Conservation (phyloP, 257 asterid genomes). For the Salvia rosmarinus region DNA sequence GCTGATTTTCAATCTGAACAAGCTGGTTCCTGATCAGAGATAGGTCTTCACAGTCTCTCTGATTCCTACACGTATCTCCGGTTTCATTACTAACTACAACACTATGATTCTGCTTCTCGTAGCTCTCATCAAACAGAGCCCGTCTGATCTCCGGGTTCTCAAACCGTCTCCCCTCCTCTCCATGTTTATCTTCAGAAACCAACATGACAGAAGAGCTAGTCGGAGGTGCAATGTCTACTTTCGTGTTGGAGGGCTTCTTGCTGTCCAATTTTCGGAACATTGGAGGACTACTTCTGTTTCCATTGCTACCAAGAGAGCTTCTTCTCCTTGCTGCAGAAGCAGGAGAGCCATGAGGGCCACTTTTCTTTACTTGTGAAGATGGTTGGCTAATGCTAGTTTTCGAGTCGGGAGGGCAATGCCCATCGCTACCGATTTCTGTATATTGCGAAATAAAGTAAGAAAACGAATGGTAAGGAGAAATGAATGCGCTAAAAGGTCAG, state of each 20-base stretch:
- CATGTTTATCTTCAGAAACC: constrained; percentile 40
- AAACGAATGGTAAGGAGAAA: no score
- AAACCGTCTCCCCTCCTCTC: constrained; percentile 34
- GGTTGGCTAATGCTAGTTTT: constrained; percentile 39
- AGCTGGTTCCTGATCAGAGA: constrained; percentile 71
- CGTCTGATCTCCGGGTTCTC: constrained; percentile 46
- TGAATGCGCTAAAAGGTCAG: no score
- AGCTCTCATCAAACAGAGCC: constrained; percentile 50
- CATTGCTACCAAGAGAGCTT: constrained; percentile 38
- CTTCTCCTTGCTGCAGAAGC: constrained; percentile 47
- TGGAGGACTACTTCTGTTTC: constrained; percentile 52
- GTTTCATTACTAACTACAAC: constrained; percentile 50
- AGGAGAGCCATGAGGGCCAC: constrained; percentile 43
- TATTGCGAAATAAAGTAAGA: not conserved
- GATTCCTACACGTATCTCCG: constrained; percentile 46
- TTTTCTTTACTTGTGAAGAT: constrained; percentile 49
- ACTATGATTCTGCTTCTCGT: constrained; percentile 35
- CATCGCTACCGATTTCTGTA: constrained; percentile 57
- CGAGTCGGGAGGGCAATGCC: constrained; percentile 45
- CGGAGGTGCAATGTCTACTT: constrained; percentile 31
- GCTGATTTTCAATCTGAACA: constrained; percentile 80
- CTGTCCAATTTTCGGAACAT: constrained; percentile 67
- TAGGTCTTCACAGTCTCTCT: constrained; percentile 61
- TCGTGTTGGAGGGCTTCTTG: constrained; percentile 48
- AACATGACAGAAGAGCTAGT: constrained; percentile 33